Evolutionary conservation across 768 basidiomycete genomes (phyloP).

Genomic region (Amanita rubescens): DNA sequence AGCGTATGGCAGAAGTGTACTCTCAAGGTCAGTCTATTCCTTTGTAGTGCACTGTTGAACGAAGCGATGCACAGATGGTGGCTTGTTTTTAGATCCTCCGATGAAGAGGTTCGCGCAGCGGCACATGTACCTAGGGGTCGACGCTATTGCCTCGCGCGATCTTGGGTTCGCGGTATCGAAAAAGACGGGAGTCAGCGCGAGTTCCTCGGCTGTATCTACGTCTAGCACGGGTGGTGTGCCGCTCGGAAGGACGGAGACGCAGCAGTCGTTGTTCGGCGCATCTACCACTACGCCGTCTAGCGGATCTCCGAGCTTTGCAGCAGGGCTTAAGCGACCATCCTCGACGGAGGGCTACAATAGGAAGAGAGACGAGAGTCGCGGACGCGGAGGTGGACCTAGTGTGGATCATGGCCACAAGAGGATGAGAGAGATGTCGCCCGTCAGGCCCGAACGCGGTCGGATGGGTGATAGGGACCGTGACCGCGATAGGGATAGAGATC

Average conservation of each 20-base stretch:
- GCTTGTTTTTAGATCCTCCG: conserved; percentile 57
- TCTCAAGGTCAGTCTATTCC: conserved; percentile 54
- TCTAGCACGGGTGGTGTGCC: background rate
- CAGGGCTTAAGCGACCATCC: conserved; percentile 25
- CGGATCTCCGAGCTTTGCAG: background rate
- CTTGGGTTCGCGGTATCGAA: conserved; percentile 67
- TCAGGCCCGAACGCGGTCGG: conserved; percentile 8
- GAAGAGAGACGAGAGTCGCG: conserved; percentile 22
- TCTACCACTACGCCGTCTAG: background rate
- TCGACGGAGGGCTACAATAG: conserved; percentile 25
- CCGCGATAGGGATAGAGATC: conserved; percentile 10
- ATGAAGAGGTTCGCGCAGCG: conserved; percentile 89
- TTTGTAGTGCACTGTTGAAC: conserved; percentile 4
- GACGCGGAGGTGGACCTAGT: conserved; percentile 14
- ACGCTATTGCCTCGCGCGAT: conserved; percentile 85
- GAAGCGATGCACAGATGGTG: conserved; percentile 6
- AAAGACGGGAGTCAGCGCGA: conserved; percentile 19
- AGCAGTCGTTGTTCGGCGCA: conserved; percentile 20
- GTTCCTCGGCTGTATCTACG: background rate
- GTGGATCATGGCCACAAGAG: conserved; percentile 31
- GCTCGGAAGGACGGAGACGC: conserved; percentile 28
- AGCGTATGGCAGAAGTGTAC: conserved; percentile 82
- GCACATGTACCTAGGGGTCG: conserved; percentile 74
- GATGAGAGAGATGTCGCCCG: conserved; percentile 21
- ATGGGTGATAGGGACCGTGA: conserved; percentile 2